These are phyloP conservation scores for Epichloe brachyelytri DNA, from an alignment of 2,329 filamentous ascomycete genomes.

Conservation along the genomic window DNA sequence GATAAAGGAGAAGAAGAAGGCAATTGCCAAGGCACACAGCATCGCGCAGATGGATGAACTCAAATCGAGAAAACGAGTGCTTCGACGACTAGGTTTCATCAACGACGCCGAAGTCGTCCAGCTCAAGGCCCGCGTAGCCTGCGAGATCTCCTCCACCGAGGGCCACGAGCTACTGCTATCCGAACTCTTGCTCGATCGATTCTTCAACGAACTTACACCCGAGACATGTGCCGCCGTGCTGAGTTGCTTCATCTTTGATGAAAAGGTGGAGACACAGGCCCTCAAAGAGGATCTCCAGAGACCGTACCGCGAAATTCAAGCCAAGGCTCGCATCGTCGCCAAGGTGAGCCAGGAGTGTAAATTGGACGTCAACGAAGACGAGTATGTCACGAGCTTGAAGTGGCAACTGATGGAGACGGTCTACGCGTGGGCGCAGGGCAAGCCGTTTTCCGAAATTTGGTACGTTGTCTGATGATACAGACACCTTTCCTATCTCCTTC, in stretches of 20 bases:
- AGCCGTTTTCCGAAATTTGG: conserved; percentile 89
- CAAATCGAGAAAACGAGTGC: conserved; percentile 87
- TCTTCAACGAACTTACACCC: conserved; percentile 90
- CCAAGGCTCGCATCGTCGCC: conserved; percentile 75
- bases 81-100: conserved; percentile 89
- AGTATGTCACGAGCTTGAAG: conserved; percentile 82
- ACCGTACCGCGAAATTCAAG: conserved; percentile 74
- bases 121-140: conserved; percentile 92
- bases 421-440: conserved; percentile 79
- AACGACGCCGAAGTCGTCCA: conserved; percentile 92
- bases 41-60: conserved; percentile 92
- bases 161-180: conserved; percentile 89
- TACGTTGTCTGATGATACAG: conserved; percentile 35
- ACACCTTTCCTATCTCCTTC: no score
- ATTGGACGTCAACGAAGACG: conserved; percentile 84
- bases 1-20: conserved; percentile 81
- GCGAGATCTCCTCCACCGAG: conserved; percentile 83
- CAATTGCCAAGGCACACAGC: conserved; percentile 71
- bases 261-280: conserved; percentile 70
- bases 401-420: conserved; percentile 97
- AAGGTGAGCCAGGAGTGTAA: conserved; percentile 95
- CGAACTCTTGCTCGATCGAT: conserved; percentile 89
- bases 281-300: conserved; percentile 78
- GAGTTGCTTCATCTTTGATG: conserved; percentile 94
- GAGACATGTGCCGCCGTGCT: conserved; percentile 78